Evolutionary conservation across 2,329 filamentous ascomycete genomes (phyloP).

Genomic region (Alternaria hordeiaustralica): DNA sequence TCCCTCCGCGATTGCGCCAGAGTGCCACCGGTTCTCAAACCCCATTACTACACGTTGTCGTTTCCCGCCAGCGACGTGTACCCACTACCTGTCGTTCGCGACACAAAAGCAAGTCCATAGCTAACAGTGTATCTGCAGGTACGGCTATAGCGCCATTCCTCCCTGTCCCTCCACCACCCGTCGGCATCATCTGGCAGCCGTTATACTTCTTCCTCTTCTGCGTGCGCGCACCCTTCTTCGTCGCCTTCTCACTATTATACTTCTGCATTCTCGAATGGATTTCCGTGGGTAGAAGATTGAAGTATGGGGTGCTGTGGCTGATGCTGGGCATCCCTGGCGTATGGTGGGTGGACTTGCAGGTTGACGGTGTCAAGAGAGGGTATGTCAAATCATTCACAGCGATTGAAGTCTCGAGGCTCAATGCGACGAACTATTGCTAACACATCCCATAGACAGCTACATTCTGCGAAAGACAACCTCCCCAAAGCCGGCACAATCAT

Average conservation of each 20-base stretch:
- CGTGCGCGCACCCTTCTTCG: slow-evolving; percentile 79
- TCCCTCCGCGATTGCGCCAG: not conserved
- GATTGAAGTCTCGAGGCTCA: not conserved
- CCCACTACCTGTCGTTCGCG: not conserved
- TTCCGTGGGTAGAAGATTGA: slow-evolving; percentile 70
- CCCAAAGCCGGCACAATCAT: slow-evolving; percentile 83
- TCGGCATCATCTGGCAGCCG: slow-evolving; percentile 66
- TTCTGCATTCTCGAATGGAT: slow-evolving; percentile 85
- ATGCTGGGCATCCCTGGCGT: slow-evolving; percentile 88
- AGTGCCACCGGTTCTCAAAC: not conserved
- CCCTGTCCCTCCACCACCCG: slow-evolving; percentile 72
- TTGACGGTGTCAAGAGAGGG: slow-evolving; percentile 94
- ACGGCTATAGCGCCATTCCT: slow-evolving; percentile 97
- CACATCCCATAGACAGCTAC: slow-evolving; percentile 20
- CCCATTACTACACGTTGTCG: not conserved
- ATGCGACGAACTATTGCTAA: slow-evolving; percentile 5
- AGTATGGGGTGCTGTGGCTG: slow-evolving; percentile 87
- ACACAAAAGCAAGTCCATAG: not conserved
- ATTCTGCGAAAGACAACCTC: slow-evolving; percentile 62
- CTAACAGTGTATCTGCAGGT: slow-evolving; percentile 61
- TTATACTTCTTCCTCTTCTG: slow-evolving; percentile 76
- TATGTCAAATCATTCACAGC: slow-evolving; percentile 49
- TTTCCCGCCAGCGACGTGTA: not conserved
- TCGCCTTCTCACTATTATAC: slow-evolving; percentile 71
- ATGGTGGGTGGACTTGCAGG: slow-evolving; percentile 98